Evolutionary conservation across 2,329 filamentous ascomycete species (phyloP), one percentile per base, ranked within the genome.

Genomic region (Neofusicoccum sp.): DNA sequence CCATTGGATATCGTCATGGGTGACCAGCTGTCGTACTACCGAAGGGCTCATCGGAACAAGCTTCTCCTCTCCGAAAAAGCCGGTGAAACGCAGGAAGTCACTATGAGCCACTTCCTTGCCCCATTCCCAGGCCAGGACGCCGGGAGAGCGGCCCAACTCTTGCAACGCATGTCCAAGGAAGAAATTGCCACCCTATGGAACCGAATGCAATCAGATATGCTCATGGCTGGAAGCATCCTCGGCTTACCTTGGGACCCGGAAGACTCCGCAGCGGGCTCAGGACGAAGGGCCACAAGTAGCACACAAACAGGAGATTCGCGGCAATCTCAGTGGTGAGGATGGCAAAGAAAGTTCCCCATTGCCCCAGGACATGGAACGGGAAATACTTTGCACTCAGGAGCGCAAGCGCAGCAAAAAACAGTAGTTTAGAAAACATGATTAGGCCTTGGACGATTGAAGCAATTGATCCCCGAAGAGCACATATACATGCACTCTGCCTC

Each of bases 401-500:
- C 5, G 47, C 47, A 16, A 51, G 47, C 4, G 47, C 47, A 20
- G 47, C 12, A n/a, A 51, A 51, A 5, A 51, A 20, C 3, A 51
- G 33, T 38, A 51, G 9, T 51, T 51, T 51, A 33, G 47, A 51
- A 38, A 51, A 38, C 47, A 51, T 51, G 47, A n/a, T 28, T 38
- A n/a, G 33, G 33, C 16, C 16, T 38, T 38, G 47, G 12, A 12
- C 33, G 12, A 9, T 38, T 38, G 31, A 6, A 36, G 30, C 4
- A 36, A 38, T 14, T 12, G 16, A 26, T 20, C 47, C 38, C 16
- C 33, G 6, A 16, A 31, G 4, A 9, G 24, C 31, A 51, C 31
- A 51, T 51, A 51, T 51, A 51, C 31, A 36, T 14, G 11, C 14
- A 26, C 2, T 26, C 9, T 3, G 33, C 4, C 1, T 8, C 1